These are phyloP conservation scores for Amanita fuliginea DNA, from an alignment of 768 basidiomycete species.

Conservation along the genomic window DNA sequence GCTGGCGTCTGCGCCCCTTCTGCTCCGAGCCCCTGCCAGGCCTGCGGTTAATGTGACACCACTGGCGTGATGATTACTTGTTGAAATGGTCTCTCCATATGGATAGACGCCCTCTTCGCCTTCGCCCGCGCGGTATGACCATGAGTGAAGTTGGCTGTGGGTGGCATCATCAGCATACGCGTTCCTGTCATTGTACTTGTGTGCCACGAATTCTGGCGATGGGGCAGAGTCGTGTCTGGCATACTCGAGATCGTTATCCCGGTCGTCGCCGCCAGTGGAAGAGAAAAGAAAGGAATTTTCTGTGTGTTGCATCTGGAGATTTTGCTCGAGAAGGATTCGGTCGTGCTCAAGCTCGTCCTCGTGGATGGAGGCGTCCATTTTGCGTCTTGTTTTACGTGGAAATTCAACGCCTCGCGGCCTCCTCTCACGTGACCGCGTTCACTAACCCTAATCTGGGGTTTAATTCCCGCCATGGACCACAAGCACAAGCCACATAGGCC, in stretches of 20 bases:
- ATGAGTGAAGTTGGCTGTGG: constrained; percentile 36
- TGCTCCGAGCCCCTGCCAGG: constrained; percentile 46
- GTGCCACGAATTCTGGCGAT: constrained; percentile 44
- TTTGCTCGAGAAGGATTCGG: constrained; percentile 71
- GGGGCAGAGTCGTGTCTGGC: constrained; percentile 60
- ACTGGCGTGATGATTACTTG: constrained; percentile 83
- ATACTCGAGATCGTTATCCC: constrained; percentile 40
- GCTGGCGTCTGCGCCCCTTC: constrained; percentile 32
- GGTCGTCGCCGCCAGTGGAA: constrained; percentile 25
- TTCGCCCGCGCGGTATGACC: constrained; percentile 47
- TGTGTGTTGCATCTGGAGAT: constrained; percentile 48
- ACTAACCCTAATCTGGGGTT: constrained; percentile 3
- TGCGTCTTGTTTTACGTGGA: not conserved
- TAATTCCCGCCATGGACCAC: constrained; percentile 41
- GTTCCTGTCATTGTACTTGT: constrained; percentile 38
- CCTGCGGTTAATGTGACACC: constrained; percentile 82
- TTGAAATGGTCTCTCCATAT: constrained; percentile 66
- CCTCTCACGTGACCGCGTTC: constrained; percentile 6
- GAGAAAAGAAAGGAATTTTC: constrained; percentile 65
- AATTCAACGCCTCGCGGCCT: not conserved
- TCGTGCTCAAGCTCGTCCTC: constrained; percentile 69
- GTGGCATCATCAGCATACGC: constrained; percentile 34
- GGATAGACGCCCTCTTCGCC: constrained; percentile 54
- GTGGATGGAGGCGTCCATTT: constrained; percentile 5
- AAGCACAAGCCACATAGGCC: constrained; percentile 79